phyloP scores from a whole-genome alignment of 1,284 basidiomycete genomes.

The Xerocomus nothofagi region DNA sequence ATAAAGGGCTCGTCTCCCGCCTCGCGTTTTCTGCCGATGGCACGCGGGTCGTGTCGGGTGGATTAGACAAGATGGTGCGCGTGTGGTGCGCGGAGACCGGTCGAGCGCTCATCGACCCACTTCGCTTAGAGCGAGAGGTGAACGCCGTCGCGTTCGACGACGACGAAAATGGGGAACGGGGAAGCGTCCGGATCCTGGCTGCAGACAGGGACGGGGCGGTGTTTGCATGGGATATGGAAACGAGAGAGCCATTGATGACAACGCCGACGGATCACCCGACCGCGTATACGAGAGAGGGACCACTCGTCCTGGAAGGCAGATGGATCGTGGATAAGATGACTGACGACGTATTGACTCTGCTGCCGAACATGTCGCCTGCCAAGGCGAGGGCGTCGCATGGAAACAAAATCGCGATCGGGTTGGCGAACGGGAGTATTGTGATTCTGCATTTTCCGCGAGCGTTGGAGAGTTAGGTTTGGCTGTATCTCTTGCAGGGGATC shows the following conservation, averaged over 20 bases:
- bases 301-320: conserved; percentile 21
- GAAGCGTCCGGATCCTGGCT: conserved; percentile 23
- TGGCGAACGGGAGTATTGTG: conserved; percentile 35
- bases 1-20: conserved; percentile 31
- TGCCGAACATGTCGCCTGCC: conserved; percentile 33
- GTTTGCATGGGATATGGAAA: conserved; percentile 32
- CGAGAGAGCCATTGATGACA: conserved; percentile 20
- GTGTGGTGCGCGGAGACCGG: conserved; percentile 31
- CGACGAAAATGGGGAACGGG: background rate
- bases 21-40: conserved; percentile 33
- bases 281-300: conserved; percentile 8
- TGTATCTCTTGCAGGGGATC: no score
- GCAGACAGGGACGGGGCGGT: conserved; percentile 24
- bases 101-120: conserved; percentile 19
- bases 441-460: conserved; percentile 24
- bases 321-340: conserved; percentile 29
- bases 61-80: conserved; percentile 31
- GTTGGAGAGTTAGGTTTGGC: background rate
- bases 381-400: conserved; percentile 25
- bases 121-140: conserved; percentile 24
- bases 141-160: conserved; percentile 27
- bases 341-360: conserved; percentile 12
- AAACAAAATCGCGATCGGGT: conserved; percentile 27
- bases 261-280: conserved; percentile 23
- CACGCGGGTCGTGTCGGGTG: conserved; percentile 28